These are phyloP conservation scores for Teratosphaeria gauchensis DNA, from an alignment of 2,329 filamentous ascomycete species.

Conservation along the genomic window DNA sequence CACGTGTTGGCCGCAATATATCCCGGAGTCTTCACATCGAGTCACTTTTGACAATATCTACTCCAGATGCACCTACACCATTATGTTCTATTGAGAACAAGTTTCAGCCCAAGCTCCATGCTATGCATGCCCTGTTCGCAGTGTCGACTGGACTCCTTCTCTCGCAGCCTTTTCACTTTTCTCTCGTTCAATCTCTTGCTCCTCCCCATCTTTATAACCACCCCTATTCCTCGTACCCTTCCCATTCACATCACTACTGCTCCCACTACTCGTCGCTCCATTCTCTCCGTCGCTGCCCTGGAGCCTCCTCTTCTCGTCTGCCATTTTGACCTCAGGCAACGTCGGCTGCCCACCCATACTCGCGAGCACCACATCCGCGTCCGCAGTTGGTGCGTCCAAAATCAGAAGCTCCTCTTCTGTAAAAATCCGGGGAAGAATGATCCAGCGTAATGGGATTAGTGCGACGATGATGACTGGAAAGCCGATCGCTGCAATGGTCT, in stretches of 20 bases:
- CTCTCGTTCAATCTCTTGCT: conserved; percentile 8
- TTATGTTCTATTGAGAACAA: not conserved
- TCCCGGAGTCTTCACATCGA: not conserved
- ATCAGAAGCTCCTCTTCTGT: conserved; percentile 38
- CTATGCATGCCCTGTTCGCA: conserved; percentile 15
- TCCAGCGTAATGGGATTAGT: conserved; percentile 46
- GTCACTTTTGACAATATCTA: not conserved
- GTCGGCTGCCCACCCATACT: conserved; percentile 42
- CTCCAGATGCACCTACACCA: not conserved
- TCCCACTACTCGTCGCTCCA: conserved; percentile 12
- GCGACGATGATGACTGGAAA: conserved; percentile 50
- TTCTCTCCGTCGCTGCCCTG: conserved; percentile 16
- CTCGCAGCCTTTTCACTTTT: conserved; percentile 9
- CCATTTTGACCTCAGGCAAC: conserved; percentile 26
- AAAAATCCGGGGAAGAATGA: conserved; percentile 43
- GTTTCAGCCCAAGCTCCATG: not conserved
- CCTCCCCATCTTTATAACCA: conserved; percentile 14
- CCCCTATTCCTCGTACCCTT: conserved; percentile 14
- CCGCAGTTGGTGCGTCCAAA: conserved; percentile 46
- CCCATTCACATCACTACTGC: conserved; percentile 7
- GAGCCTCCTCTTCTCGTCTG: conserved; percentile 13
- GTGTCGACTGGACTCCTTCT: conserved; percentile 13
- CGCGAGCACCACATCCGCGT: conserved; percentile 44
- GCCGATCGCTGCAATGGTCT: conserved; percentile 50
- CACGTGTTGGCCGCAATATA: not conserved